Conservation (phyloP, 345 rosid species). For the Euphorbia peplus region DNA sequence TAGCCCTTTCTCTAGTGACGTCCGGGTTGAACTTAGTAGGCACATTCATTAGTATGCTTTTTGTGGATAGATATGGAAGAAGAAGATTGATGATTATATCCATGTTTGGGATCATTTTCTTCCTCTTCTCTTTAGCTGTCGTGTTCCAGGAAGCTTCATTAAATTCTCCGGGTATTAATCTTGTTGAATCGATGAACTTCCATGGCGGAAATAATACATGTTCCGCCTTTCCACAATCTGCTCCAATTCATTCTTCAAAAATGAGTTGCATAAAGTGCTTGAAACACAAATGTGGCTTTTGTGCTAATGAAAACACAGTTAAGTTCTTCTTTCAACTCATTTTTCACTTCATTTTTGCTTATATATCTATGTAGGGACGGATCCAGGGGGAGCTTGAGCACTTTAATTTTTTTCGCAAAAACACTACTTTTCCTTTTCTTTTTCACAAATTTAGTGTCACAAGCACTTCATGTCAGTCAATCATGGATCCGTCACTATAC, state of each 20-base stretch:
- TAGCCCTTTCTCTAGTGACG: conserved; percentile 82
- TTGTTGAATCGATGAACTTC: conserved; percentile 33
- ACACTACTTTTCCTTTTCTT: no score
- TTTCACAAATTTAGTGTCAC: no score
- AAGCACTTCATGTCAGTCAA: no score
- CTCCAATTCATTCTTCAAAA: not conserved
- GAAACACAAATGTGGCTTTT: conserved; percentile 53
- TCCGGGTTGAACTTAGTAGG: conserved; percentile 79
- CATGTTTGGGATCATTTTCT: conserved; percentile 59
- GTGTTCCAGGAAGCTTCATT: conserved; percentile 58
- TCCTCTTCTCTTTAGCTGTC: conserved; percentile 44
- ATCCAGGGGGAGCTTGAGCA: no score
- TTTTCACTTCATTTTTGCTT: not conserved
- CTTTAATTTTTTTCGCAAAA: no score
- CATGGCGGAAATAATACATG: conserved; percentile 58
- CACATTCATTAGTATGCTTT: conserved; percentile 67
- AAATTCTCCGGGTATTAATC: conserved; percentile 47
- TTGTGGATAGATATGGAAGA: conserved; percentile 78
- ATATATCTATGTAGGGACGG: no score
- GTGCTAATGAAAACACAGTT: conserved; percentile 42
- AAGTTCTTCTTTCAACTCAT: conserved; percentile 14
- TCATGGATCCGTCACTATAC: no score
- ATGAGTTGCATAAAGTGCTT: conserved; percentile 79
- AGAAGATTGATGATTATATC: conserved; percentile 75
- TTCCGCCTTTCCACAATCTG: conserved; percentile 25